Base-by-base conservation (phyloP, 2,329 filamentous ascomycete genomes). In the Elsinoe perseae region DNA sequence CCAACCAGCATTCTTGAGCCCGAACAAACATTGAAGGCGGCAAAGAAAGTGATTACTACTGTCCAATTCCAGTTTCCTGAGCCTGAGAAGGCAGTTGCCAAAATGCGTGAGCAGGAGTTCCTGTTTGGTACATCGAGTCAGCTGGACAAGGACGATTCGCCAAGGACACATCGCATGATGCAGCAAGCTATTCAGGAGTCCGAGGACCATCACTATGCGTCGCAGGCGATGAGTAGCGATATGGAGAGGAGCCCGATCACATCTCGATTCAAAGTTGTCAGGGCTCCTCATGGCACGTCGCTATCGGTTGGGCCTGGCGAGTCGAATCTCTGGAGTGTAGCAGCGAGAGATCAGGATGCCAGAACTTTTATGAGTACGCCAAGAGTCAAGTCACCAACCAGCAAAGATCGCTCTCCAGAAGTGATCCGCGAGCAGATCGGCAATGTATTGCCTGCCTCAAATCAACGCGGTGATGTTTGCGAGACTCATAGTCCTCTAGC, bases 51-150 rank as follows among this genome's bases (percentile, higher is more conserved):
- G 9, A 57, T 34, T 34, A 44, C 59, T 12, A 55, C 48, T 36
- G 32, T 59, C 4, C 57, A 59, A 16, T 52, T 58, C 54, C 57
- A 59, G 32, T 32, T 61, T 12, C 52, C 58, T 18, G 53, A 56
- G 27, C 59, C 59, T 25, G 44, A 56, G 43, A 55, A 54, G 20
- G 89, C 88, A 1, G 70, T 85, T 42, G 80, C 80, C 54, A 79
- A 85, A 61, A 79, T 86, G 12, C 76, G 80, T 2, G 75, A 79
- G 1, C 89, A 93, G 66, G 82, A 90, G 58, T 87, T 91, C 65
- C 72, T 95, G 0, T 95, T 95, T 70, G 89, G 89, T 1, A 93
- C 89, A 0, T 91, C 86, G 1, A 95, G 89, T 67, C 89, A 95
- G 67, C 72, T 95, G 21, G 85, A 84, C 12, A 74, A 79, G 56